Evolutionary conservation across 495 filamentous ascomycete genomes (phyloP).

Genomic region (Lasiosphaeris hirsuta): DNA sequence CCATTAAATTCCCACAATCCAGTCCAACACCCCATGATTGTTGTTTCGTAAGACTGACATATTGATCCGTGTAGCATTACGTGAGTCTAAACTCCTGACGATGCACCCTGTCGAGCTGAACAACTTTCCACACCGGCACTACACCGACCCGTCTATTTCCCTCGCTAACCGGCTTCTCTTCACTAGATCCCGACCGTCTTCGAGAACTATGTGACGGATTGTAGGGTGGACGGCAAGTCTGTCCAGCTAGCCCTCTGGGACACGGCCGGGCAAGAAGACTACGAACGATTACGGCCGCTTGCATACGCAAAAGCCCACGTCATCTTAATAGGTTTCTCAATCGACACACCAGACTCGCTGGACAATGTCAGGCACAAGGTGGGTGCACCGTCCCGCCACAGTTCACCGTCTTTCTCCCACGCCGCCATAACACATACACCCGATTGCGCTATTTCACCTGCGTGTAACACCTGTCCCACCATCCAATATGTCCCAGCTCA

Average conservation of each 20-base stretch:
- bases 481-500: not conserved
- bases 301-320: constrained; percentile 98
- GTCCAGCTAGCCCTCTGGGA: constrained; percentile 99
- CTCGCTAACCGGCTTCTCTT: constrained; percentile 7
- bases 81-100: constrained; percentile 3
- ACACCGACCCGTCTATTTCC: not conserved
- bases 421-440: not conserved
- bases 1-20: too few relatives aligned
- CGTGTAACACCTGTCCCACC: constrained; percentile 13
- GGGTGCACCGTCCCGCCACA: constrained; percentile 25
- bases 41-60: constrained; percentile 3
- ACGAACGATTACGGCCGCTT: constrained; percentile 88
- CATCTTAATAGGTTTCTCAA: constrained; percentile 90
- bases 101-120: not conserved
- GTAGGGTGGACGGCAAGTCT: constrained; percentile 94
- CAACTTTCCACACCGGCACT: not conserved
- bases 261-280: constrained; percentile 99
- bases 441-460: constrained; percentile 7
- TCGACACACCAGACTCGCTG: constrained; percentile 93
- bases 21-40: not conserved
- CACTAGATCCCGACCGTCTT: constrained; percentile 94
- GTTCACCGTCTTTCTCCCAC: not conserved
- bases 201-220: constrained; percentile 99
- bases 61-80: constrained; percentile 4
- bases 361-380: constrained; percentile 99